Evolutionary conservation across 345 rosid genomes (phyloP).

Genomic region (Lepidium aucheri): DNA sequence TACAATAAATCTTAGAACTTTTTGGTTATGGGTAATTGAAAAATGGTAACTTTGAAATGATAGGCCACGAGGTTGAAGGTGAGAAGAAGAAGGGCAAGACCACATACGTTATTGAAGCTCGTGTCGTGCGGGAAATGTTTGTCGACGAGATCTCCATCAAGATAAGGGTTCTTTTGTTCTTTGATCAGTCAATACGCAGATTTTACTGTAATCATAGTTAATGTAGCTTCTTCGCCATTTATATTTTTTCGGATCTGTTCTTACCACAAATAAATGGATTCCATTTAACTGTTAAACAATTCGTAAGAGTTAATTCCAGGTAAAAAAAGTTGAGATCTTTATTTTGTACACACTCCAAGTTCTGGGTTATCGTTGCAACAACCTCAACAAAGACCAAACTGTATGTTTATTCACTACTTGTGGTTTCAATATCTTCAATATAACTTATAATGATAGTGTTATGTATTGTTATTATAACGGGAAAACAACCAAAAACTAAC

Average conservation of each 20-base stretch:
- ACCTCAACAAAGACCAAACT: neutral
- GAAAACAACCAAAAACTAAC: no score
- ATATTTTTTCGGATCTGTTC: neutral
- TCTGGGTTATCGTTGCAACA: neutral
- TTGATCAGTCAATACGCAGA: constrained; percentile 1
- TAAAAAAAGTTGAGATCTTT: neutral
- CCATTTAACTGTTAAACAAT: neutral
- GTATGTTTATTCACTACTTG: neutral
- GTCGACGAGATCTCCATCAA: constrained; percentile 52
- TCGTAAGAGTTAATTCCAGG: neutral
- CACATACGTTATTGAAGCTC: constrained; percentile 59
- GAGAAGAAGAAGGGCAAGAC: constrained; percentile 37
- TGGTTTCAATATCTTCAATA: neutral
- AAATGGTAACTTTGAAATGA: constrained; percentile 3
- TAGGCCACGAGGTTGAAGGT: constrained; percentile 73
- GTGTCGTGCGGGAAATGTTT: constrained; percentile 79
- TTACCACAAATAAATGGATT: constrained; percentile 18
- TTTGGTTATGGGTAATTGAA: neutral
- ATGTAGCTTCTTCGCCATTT: constrained; percentile 14
- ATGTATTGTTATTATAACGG: no score
- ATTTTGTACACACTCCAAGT: neutral
- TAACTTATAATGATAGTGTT: neutral
- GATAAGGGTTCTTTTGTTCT: constrained; percentile 1
- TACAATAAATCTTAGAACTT: neutral
- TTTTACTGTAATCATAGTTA: constrained; percentile 19